A percentile compares a stretch with the other conserved stretches of the same genome.
Conservation (phyloP, 352 stramenopile species). For the Globisporangium parvum region DNA sequence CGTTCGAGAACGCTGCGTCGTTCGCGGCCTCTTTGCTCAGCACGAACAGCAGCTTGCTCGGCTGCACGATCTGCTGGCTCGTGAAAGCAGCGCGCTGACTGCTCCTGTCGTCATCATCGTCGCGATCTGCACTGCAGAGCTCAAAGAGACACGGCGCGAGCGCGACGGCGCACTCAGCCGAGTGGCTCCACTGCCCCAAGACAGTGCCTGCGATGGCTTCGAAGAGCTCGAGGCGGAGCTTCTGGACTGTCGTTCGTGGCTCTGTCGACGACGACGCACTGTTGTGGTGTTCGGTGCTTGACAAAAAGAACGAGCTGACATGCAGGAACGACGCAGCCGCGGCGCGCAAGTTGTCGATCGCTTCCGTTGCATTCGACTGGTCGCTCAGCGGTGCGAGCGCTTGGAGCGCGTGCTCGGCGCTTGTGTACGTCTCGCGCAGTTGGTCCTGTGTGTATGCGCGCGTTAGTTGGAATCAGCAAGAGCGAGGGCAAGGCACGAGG, state of each 20-base stretch:
- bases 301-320: constrained; percentile 29
- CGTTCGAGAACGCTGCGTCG: constrained; percentile 55
- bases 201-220: constrained; percentile 12
- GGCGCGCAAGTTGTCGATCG: constrained; percentile 13
- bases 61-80: constrained; percentile 17
- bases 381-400: constrained; percentile 13
- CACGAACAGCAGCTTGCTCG: constrained; percentile 65
- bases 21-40: constrained; percentile 68
- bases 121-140: constrained; percentile 17
- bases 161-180: constrained; percentile 28
- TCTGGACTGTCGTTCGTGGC: constrained; percentile 1
- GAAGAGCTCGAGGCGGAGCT: constrained; percentile 25
- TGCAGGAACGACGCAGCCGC: constrained; percentile 19
- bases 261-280: neutral
- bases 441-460: constrained; percentile 14
- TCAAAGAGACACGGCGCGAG: constrained; percentile 34
- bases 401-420: constrained; percentile 21
- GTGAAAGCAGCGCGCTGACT: neutral
- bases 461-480: too few species aligned
- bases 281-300: neutral
- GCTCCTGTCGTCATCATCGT: constrained; percentile 2
- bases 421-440: constrained; percentile 19
- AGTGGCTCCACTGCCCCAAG: constrained; percentile 28
- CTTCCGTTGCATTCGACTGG: neutral
- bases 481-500: neutral